Percentiles rank a stretch among this genome's conserved stretches.
Conservation (phyloP, 164 flowering plant species). For the Houttuynia cordata region DNA sequence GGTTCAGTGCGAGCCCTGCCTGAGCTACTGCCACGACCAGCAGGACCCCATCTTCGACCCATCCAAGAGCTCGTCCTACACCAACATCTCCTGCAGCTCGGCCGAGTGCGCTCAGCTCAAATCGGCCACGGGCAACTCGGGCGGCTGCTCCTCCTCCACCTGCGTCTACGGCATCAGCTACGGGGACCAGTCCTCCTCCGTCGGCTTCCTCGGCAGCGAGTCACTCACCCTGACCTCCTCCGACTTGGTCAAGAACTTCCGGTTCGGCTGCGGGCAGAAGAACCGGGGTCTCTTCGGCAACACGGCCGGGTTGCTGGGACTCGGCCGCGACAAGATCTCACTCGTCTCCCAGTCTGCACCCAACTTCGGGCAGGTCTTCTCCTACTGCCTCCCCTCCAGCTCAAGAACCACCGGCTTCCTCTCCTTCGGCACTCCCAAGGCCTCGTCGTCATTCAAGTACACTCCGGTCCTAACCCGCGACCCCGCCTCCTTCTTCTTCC, state of each 20-base stretch:
- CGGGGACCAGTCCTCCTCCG: constrained; percentile 37
- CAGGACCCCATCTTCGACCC: constrained; percentile 35
- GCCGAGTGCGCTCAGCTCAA: constrained; percentile 16
- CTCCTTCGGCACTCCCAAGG: constrained; percentile 8
- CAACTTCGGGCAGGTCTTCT: constrained; percentile 18
- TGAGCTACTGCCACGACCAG: constrained; percentile 28
- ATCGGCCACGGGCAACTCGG: constrained; percentile 25
- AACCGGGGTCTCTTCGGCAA: constrained; percentile 39
- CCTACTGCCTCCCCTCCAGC: constrained; percentile 16
- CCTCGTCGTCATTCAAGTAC: neutral
- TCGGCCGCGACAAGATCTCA: constrained; percentile 31
- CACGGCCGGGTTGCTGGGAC: constrained; percentile 42
- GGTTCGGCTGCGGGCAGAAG: constrained; percentile 52
- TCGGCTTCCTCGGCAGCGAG: constrained; percentile 29
- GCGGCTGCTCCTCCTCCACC: constrained; percentile 20
- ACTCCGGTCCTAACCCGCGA: constrained; percentile 3
- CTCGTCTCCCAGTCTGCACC: constrained; percentile 27
- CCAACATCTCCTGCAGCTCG: constrained; percentile 27
- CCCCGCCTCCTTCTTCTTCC: constrained; percentile 11
- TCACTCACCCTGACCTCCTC: constrained; percentile 17
- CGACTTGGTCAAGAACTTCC: constrained; percentile 18
- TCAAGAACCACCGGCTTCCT: constrained; percentile 7
- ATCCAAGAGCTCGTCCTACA: constrained; percentile 18
- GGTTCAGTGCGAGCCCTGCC: constrained; percentile 57
- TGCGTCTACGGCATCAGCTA: constrained; percentile 40